Base-by-base conservation (phyloP, 108 stramenopile genomes). In the Epithemia pelagica region DNA sequence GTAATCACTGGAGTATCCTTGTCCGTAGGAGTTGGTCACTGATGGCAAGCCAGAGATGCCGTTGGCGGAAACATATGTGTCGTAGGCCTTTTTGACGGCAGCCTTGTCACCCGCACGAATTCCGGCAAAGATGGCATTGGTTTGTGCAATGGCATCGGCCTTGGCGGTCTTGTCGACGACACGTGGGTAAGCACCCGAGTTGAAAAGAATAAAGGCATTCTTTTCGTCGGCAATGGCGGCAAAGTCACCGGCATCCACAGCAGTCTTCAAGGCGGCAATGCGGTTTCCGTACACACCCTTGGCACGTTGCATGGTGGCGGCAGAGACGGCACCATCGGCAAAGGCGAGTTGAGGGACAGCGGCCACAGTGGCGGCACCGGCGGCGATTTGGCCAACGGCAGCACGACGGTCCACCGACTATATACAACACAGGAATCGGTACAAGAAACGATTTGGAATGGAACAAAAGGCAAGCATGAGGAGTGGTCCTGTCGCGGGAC, bases 141-240 rank as follows among this genome's bases (percentile, higher is more conserved):
- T 90, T 56, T 67, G 83, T 30, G 59, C 78, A 31, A 92, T 82
- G 70, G 94, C 90, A 1, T 59, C 76, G 30, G 75, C 68, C 88
- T 90, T 87, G 65, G 65, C 70, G 28, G 67, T 67, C 85, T 88
- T 91, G 61, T 80, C 79, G 70, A 80, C 83, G 71, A 78, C 74
- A 28, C 65, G 52, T 15, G 82, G 77, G 82, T 78, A 90, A 37
- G 80, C 96, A 58, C 96, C 96, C 7, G 89, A 91, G 87, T 96
- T 96, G 91, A 90, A 96, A 31, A 96, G 86, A 65, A 86, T 75
- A 74, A 96, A 96, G 64, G 86, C 89, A 78, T 91, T 95, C 91
- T 91, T 94, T 74, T 96, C 96, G 10, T 61, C 82, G 29, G 85
- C 89, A 58, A 96, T 80, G 60, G 94, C 91, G 32, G 74, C 91